Evolutionary conservation across 305 asterid species (phyloP).

Genomic region (Ilex paraguariensis): DNA sequence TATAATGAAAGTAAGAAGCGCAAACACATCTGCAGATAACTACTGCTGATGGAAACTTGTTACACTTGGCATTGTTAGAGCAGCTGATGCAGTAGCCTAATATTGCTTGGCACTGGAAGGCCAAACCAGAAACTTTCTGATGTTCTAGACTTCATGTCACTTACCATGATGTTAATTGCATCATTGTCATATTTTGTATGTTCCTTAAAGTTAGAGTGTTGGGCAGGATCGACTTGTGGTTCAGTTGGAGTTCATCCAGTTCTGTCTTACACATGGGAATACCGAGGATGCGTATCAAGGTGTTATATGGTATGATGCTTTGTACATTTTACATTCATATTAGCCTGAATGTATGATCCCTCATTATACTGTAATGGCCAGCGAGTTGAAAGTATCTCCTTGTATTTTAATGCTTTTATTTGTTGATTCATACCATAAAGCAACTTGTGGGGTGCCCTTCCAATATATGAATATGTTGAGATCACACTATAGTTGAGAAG

Average conservation of each 20-base stretch:
- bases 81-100: neutral
- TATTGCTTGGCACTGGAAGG: neutral
- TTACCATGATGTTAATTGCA: neutral
- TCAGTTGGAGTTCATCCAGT: slow-evolving; percentile 55
- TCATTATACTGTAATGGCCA: neutral
- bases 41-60: neutral
- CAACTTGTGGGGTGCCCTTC: too few relatives aligned
- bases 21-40: too few relatives aligned
- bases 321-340: neutral
- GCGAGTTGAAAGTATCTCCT: too few relatives aligned
- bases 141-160: neutral
- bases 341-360: neutral
- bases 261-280: slow-evolving; percentile 44
- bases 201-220: slow-evolving; percentile 9
- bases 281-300: slow-evolving; percentile 45
- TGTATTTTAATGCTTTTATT: too few relatives aligned
- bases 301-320: slow-evolving; percentile 45
- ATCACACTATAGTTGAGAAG: too few relatives aligned
- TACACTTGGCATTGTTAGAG: neutral
- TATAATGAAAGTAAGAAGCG: too few relatives aligned
- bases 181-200: neutral
- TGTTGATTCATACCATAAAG: too few relatives aligned
- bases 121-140: neutral
- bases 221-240: slow-evolving; percentile 62
- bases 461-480: too few relatives aligned